Conservation (phyloP, 805 yeast genomes). For the Brettanomyces anomalus region DNA sequence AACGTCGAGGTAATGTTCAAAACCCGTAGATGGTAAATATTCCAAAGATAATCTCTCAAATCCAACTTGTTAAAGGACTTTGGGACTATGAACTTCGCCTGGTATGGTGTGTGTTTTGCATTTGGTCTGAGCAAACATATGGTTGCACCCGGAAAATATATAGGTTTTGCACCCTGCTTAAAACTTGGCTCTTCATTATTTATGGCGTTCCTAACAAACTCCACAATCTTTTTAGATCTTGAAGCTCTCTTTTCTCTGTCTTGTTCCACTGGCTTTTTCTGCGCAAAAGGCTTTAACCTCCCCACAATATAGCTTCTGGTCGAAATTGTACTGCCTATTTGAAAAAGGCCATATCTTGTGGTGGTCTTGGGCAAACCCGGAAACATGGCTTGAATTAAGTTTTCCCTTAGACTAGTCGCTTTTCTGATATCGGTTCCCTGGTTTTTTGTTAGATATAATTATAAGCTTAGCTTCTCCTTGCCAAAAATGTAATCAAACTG, state of each 20-base stretch:
- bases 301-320: constrained; percentile 22
- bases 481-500: too few species aligned
- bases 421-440: too few species aligned
- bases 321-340: background rate
- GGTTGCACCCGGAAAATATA: constrained; percentile 81
- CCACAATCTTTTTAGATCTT: constrained; percentile 21
- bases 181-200: constrained; percentile 69
- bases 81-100: constrained; percentile 94
- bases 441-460: too few species aligned
- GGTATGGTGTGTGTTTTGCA: constrained; percentile 96
- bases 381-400: too few species aligned
- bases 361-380: too few species aligned
- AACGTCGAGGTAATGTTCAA: constrained; percentile 82
- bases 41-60: constrained; percentile 85
- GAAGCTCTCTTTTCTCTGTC: constrained; percentile 17
- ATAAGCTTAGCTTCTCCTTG: too few species aligned
- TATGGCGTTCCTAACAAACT: constrained; percentile 35
- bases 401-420: too few species aligned
- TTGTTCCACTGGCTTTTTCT: constrained; percentile 12
- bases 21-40: constrained; percentile 85
- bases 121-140: constrained; percentile 77
- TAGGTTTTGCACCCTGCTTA: constrained; percentile 63
- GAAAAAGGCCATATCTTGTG: too few species aligned
- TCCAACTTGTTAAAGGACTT: constrained; percentile 89
- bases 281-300: constrained; percentile 21